Evolutionary conservation across 2,329 filamentous ascomycete species (phyloP).

Genomic region (Stachybotrys echinatus): DNA sequence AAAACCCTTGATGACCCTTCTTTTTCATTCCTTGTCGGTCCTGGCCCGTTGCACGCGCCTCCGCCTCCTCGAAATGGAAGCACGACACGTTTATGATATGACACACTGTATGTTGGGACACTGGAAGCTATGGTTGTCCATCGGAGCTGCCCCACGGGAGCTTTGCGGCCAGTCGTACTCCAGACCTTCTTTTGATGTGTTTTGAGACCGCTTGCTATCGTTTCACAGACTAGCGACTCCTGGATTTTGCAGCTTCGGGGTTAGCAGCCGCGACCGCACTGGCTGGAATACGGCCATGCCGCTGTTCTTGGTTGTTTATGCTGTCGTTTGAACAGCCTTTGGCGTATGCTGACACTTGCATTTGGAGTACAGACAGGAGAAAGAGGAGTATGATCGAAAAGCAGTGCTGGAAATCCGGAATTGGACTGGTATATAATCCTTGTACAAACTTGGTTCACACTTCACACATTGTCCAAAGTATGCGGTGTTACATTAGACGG

Average conservation of each 20-base stretch:
- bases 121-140: background rate
- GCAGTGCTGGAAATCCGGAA: no score
- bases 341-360: background rate
- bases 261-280: background rate
- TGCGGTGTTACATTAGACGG: no score
- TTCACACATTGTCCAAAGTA: no score
- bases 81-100: no score
- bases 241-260: background rate
- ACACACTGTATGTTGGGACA: no score
- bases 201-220: no score
- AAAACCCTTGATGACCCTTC: constrained; percentile 3
- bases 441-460: no score
- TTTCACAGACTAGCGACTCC: background rate
- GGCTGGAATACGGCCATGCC: background rate
- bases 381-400: background rate
- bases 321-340: background rate
- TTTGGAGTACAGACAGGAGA: background rate
- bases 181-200: no score
- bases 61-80: no score
- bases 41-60: no score
- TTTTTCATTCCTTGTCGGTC: background rate
- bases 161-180: background rate
- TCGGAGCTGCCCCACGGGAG: background rate
- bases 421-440: no score
- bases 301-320: no score